These are phyloP conservation scores for Phoma sp. DNA, from an alignment of 2,329 filamentous ascomycete genomes.

Conservation along the genomic window DNA sequence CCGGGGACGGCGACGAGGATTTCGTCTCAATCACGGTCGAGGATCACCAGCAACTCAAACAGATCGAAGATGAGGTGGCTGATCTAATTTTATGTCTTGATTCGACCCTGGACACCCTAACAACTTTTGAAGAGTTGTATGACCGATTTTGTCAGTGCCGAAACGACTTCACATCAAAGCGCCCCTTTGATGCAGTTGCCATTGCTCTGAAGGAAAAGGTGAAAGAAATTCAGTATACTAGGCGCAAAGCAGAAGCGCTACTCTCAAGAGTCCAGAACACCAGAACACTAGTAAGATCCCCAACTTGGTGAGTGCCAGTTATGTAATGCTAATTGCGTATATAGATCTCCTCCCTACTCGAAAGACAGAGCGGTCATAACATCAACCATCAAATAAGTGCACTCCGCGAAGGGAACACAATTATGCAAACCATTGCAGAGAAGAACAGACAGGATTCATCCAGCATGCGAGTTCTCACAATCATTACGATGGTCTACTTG, in stretches of 20 bases:
- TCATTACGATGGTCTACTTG: slow-evolving; percentile 36
- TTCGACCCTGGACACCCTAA: slow-evolving; percentile 27
- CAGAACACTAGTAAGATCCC: background rate
- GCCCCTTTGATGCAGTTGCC: background rate
- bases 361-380: slow-evolving; percentile 26
- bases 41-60: slow-evolving; percentile 28
- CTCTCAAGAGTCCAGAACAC: slow-evolving; percentile 2
- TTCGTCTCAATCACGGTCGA: slow-evolving; percentile 24
- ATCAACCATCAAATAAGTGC: slow-evolving; percentile 29
- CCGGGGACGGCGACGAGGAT: background rate
- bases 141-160: background rate
- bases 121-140: slow-evolving; percentile 7
- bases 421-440: slow-evolving; percentile 31
- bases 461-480: slow-evolving; percentile 31
- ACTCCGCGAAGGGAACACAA: slow-evolving; percentile 26
- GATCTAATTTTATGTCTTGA: slow-evolving; percentile 31
- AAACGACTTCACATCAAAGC: background rate
- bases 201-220: background rate
- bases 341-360: slow-evolving; percentile 29
- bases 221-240: background rate
- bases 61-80: slow-evolving; percentile 28
- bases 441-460: slow-evolving; percentile 33
- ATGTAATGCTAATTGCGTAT: background rate
- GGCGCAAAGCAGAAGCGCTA: background rate
- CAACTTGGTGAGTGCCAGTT: too few species aligned